Evolutionary conservation across 2,329 filamentous ascomycete species (phyloP).

Genomic region (Lachnellula arida): DNA sequence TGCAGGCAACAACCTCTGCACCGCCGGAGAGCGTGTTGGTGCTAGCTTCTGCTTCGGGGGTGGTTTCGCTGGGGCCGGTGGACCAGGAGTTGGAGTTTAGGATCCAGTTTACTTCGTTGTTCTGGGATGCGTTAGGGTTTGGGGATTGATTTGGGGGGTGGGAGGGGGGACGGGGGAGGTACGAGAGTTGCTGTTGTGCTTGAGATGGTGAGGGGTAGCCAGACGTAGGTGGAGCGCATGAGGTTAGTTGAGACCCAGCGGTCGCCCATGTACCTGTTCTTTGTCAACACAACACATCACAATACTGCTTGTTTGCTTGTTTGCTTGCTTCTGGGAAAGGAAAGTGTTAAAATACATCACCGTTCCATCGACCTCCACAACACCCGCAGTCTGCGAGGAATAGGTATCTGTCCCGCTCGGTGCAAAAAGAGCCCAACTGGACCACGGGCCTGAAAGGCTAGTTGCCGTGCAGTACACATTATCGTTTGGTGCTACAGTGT

Average conservation of each 20-base stretch:
- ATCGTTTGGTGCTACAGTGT: slow-evolving; percentile 46
- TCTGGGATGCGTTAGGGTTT: slow-evolving; percentile 14
- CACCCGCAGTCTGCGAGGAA: slow-evolving; percentile 54
- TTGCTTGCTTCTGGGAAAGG: not conserved
- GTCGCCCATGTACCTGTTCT: slow-evolving; percentile 59
- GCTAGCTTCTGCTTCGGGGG: slow-evolving; percentile 48
- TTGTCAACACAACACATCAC: not conserved
- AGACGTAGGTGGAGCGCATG: slow-evolving; percentile 57
- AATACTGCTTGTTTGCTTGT: not conserved
- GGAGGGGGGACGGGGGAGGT: no score
- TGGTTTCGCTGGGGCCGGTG: slow-evolving; percentile 41
- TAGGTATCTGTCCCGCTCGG: slow-evolving; percentile 53
- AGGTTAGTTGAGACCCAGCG: slow-evolving; percentile 60
- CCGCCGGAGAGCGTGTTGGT: slow-evolving; percentile 38
- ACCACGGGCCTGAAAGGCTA: slow-evolving; percentile 56
- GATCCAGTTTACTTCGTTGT: slow-evolving; percentile 52
- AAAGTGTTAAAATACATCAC: slow-evolving; percentile 21
- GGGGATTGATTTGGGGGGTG: not conserved
- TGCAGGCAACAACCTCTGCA: slow-evolving; percentile 44
- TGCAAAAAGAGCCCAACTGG: slow-evolving; percentile 54
- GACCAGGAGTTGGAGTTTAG: slow-evolving; percentile 41
- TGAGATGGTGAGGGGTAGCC: slow-evolving; percentile 54
- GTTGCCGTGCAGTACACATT: slow-evolving; percentile 59
- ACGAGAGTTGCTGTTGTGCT: slow-evolving; percentile 47
- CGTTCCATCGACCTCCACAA: slow-evolving; percentile 42